Evolutionary conservation across 2,329 filamentous ascomycete genomes (phyloP), one percentile per base, ranked within the genome.

Genomic region (Fusarium penzigii): DNA sequence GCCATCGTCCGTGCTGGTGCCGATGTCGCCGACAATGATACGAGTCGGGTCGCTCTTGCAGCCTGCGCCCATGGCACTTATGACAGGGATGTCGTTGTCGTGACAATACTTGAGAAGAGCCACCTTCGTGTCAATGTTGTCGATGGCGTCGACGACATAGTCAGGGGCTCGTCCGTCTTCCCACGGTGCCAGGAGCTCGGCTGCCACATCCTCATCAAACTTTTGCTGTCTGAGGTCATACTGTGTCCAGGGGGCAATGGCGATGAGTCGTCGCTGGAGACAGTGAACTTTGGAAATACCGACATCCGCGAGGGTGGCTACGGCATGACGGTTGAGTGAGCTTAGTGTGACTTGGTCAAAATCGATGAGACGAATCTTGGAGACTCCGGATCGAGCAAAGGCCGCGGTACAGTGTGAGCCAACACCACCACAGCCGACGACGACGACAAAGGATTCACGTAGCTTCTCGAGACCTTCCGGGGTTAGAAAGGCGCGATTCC

Each of bases 41-140:
- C 89, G 82, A 0, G 92, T 97, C 1, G 84, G 85, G 43, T 88
- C 85, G 42, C 90, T 93, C 77, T 97, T 99, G 73, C 91, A 97
- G 1, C 92, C 94, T 1, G 94, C 94, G 1, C 94, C 94, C 92
- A 97, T 97, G 32, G 91, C 90, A 14, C 91, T 94, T 56, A 99
- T 92, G 29, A 99, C 91, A 1, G 85, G 87, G 25, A 97, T 77
- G 2, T 81, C 78, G 67, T 91, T 82, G 55, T 86, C 82, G 68
- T 92, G 81, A 73, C 94, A 99, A 74, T 95, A 96, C 65, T 91
- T 86, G 39, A 99, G 78, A 49, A 99, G 76, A 16, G 87, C 88
- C 3, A 99, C 93, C 75, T 99, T 99, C 48, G 91, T 96, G 46
- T 96, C 90, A 57, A 99, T 97, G 68, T 99, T 97, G 72, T 99